Evolutionary conservation across 192 early-diverging fungal genomes (phyloP).

Genomic region (Linderina pennispora): DNA sequence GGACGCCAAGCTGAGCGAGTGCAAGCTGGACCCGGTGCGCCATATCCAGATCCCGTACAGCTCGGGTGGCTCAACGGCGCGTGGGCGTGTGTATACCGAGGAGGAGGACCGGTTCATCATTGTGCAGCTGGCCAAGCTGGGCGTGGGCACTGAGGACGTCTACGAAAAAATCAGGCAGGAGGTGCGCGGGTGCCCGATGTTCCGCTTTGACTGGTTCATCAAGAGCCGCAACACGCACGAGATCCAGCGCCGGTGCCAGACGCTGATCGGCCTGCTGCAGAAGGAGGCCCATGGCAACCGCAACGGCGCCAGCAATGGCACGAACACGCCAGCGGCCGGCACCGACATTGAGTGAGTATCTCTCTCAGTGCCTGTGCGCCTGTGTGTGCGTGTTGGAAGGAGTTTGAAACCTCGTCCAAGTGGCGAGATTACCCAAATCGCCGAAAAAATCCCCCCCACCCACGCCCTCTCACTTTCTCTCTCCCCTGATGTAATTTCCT

Average conservation of each 20-base stretch:
- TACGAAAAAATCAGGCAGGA: conserved; percentile 90
- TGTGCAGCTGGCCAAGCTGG: conserved; percentile 80
- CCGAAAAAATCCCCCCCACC: too few species aligned
- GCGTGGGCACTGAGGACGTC: conserved; percentile 86
- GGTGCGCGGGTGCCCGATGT: conserved; percentile 70
- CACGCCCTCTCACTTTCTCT: too few species aligned
- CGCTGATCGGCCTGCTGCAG: conserved; percentile 57
- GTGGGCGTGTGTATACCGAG: conserved; percentile 84
- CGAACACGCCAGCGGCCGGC: neutral
- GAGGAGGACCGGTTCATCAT: conserved; percentile 97
- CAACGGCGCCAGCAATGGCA: conserved; percentile 9
- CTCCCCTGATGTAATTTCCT: too few species aligned
- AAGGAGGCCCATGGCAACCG: conserved; percentile 26
- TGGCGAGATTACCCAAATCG: too few species aligned
- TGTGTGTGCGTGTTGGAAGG: too few species aligned
- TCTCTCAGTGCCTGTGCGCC: too few species aligned
- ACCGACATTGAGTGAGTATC: too few species aligned
- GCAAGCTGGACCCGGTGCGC: conserved; percentile 74
- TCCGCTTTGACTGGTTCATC: conserved; percentile 98
- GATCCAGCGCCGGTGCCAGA: conserved; percentile 76
- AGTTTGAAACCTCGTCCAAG: too few species aligned
- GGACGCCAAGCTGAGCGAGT: conserved; percentile 60
- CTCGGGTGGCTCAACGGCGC: conserved; percentile 58
- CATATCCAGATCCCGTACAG: conserved; percentile 87
- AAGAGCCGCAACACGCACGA: conserved; percentile 88